Conservation (phyloP, 306 rosid genomes). For the Adenanthera pavonina region DNA sequence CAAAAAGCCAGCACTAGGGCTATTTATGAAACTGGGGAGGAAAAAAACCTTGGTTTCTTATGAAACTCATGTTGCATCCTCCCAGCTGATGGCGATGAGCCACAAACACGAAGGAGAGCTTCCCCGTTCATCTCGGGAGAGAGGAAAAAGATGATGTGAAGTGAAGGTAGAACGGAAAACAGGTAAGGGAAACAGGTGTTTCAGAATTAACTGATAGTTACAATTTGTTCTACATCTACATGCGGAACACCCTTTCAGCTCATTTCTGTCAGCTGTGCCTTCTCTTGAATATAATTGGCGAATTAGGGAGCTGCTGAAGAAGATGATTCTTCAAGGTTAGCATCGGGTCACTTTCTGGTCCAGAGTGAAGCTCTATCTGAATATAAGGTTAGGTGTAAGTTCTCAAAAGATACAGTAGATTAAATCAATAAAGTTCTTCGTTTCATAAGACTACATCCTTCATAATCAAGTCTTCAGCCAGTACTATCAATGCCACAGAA, state of each 20-base stretch:
- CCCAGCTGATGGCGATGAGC: constrained; percentile 47
- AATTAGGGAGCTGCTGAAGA: constrained; percentile 48
- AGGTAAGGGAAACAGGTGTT: not conserved
- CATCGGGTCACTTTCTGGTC: constrained; percentile 42
- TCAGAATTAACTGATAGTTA: constrained; percentile 17
- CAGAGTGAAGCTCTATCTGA: constrained; percentile 64
- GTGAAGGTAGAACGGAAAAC: not conserved
- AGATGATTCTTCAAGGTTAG: constrained; percentile 37
- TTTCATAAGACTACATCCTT: not conserved
- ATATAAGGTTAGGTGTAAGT: constrained; percentile 4
- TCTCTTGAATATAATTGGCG: constrained; percentile 49
- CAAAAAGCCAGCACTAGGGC: constrained; percentile 51
- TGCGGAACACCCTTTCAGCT: constrained; percentile 5
- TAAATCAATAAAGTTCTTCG: not conserved
- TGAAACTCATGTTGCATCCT: constrained; percentile 62
- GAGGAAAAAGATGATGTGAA: constrained; percentile 11
- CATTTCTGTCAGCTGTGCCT: constrained; percentile 55
- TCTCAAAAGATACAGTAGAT: constrained; percentile 3
- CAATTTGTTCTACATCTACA: constrained; percentile 35
- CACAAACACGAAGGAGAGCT: constrained; percentile 44
- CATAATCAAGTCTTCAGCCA: not conserved
- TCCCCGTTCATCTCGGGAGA: constrained; percentile 48
- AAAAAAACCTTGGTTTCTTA: constrained; percentile 53
- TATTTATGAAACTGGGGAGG: constrained; percentile 50
- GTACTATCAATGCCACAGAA: not conserved